Evolutionary conservation across 352 stramenopile genomes (phyloP).

Genomic region (Phytopythium sindhum): DNA sequence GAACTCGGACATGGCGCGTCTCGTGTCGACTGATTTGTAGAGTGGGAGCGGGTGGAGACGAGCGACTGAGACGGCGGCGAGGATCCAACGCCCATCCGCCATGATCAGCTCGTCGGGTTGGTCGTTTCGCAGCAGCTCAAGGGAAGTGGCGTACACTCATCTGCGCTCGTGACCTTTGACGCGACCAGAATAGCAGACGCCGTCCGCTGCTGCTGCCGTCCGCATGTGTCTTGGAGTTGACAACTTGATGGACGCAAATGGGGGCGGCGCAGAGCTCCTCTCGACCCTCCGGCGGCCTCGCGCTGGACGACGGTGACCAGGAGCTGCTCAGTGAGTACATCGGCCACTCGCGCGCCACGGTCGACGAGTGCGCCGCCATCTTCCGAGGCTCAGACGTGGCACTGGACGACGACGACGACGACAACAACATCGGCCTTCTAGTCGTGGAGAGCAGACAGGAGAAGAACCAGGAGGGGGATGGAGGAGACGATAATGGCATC

Average conservation of each 20-base stretch:
- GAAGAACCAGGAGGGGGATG: neutral
- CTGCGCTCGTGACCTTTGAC: neutral
- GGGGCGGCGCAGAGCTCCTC: constrained; percentile 18
- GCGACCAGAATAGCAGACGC: neutral
- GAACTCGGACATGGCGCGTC: constrained; percentile 22
- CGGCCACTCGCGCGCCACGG: constrained; percentile 33
- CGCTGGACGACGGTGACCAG: constrained; percentile 13
- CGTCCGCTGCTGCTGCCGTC: neutral
- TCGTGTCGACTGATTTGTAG: neutral
- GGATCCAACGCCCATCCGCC: neutral
- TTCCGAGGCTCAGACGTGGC: constrained; percentile 27
- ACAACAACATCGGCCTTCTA: neutral
- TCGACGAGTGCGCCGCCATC: constrained; percentile 59
- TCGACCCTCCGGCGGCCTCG: constrained; percentile 10
- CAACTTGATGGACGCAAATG: constrained; percentile 9
- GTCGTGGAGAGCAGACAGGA: neutral
- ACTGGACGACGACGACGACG: constrained; percentile 26
- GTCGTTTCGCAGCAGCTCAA: neutral
- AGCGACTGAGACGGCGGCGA: neutral
- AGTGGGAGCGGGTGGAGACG: neutral
- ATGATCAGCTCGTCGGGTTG: neutral
- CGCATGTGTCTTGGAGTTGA: neutral
- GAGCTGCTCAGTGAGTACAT: constrained; percentile 57
- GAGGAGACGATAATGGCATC: neutral
- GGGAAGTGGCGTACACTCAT: neutral